Evolutionary conservation across 768 basidiomycete species (phyloP), one percentile per base, ranked within the genome.

Genomic region (Boletus pseudopeckii): DNA sequence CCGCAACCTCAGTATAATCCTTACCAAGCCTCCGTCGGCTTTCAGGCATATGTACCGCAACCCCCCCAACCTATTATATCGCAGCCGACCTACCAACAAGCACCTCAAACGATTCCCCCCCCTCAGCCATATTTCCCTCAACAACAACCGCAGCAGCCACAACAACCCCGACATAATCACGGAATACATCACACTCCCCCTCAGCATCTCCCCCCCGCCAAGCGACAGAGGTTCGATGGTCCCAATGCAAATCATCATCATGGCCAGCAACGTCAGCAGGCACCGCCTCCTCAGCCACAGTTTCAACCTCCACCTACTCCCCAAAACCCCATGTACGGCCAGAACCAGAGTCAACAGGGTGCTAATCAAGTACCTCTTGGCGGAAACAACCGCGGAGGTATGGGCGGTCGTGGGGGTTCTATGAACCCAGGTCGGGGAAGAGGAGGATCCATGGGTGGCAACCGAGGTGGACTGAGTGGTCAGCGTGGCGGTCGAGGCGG

Each of bases 201-300:
- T 34, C 88, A 89, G 61, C 87, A 91, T 64, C 76, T 86, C n/a
- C 94, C 94, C 9, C 93, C 94, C 3, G 92, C 92, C 2, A 97
- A 97, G 70, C 78, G 94, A 49, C 92, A 86, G 61, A 82, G 92
- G 40, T 94, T 94, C 64, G 94, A 96, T 66, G 86, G 85, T 5
- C 88, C 89, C 2, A 80, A 74, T 56, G 78, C 78, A 52, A 76
- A 73, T 60, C 70, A 70, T 36, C 62, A 69, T 20, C 70, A 71
- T 20, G 64, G 58, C 24, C 80, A 77, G 56, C 69, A 71, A 45
- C 63, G 64, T 40, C 80, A 79, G 28, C 80, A 75, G 14, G 77
- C 77, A 15, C 75, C 74, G 18, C 76, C 75, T n/a, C 80, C 78
- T 37, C 88, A 78, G 59, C 84, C 85, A 4, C 87, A 86, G 57